Evolutionary conservation across 306 rosid genomes (phyloP).

Genomic region (Cicer arietinum): DNA sequence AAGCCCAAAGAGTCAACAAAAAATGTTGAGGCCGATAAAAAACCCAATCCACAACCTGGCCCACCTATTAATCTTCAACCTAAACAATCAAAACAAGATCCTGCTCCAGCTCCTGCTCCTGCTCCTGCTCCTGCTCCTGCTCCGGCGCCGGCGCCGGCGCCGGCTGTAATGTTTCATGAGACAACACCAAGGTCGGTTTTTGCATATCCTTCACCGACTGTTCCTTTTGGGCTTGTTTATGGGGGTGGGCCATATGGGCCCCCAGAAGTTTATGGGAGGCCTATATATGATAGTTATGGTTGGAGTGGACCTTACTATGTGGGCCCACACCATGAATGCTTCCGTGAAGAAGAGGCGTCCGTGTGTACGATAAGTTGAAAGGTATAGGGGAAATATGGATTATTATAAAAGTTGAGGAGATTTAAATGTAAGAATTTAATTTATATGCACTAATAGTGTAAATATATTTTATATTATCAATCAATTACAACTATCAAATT

Average conservation of each 20-base stretch:
- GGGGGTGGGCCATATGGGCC: constrained; percentile 37
- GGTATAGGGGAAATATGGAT: background rate
- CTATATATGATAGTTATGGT: constrained; percentile 57
- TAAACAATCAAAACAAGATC: background rate
- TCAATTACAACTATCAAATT: too few species aligned
- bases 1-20: constrained; percentile 13
- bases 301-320: constrained; percentile 33
- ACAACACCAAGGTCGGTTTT: background rate
- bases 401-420: background rate
- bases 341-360: constrained; percentile 47
- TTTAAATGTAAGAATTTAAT: background rate
- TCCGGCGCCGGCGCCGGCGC: background rate
- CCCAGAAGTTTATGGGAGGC: constrained; percentile 42
- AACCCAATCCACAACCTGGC: background rate
- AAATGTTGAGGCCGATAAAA: background rate
- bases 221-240: constrained; percentile 34
- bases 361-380: constrained; percentile 40
- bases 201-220: constrained; percentile 3
- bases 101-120: background rate
- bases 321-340: constrained; percentile 43
- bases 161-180: constrained; percentile 8
- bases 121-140: background rate
- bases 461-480: too few species aligned
- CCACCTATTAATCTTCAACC: background rate
- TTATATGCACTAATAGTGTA: too few species aligned